A percentile compares a stretch with the other conserved stretches of the same genome.
Evolutionary conservation across 306 rosid genomes (phyloP).

Genomic region (Trifolium pratense): DNA sequence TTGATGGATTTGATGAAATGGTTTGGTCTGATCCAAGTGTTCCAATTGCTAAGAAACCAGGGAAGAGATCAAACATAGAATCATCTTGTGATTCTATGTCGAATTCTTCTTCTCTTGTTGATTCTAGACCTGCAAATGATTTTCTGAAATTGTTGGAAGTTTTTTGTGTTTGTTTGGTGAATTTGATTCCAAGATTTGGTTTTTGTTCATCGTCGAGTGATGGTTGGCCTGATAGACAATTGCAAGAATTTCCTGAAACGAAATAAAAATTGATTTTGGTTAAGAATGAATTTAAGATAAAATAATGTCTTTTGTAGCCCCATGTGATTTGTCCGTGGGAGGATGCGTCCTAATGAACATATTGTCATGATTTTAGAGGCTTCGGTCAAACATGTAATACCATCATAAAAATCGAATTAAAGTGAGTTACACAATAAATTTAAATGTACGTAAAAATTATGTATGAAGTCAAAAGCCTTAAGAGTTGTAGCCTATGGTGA

Average conservation of each 20-base stretch:
- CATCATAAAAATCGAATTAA: too few relatives aligned
- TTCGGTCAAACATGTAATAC: too few relatives aligned
- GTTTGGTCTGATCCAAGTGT: slow-evolving; percentile 83
- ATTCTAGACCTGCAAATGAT: slow-evolving; percentile 72
- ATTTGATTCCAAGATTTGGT: slow-evolving; percentile 56
- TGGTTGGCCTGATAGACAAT: slow-evolving; percentile 76
- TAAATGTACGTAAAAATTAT: too few relatives aligned
- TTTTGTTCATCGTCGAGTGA: slow-evolving; percentile 81
- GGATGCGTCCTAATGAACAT: too few relatives aligned
- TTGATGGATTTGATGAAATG: slow-evolving; percentile 57
- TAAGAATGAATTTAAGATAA: not conserved
- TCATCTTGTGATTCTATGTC: slow-evolving; percentile 55
- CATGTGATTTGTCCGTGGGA: too few relatives aligned
- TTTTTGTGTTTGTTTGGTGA: slow-evolving; percentile 63
- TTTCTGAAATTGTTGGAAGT: slow-evolving; percentile 62
- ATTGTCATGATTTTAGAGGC: too few relatives aligned
- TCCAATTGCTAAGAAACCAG: slow-evolving; percentile 95
- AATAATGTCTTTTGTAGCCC: not conserved
- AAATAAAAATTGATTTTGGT: not conserved
- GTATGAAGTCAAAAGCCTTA: too few relatives aligned
- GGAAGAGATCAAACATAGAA: slow-evolving; percentile 71
- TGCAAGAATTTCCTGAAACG: slow-evolving; percentile 57
- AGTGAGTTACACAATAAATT: too few relatives aligned
- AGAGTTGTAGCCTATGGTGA: too few relatives aligned
- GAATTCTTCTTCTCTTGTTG: slow-evolving; percentile 48